Percentiles rank a stretch among this genome's conserved stretches.
These are phyloP conservation scores for Phytopythium mirpurense DNA, from an alignment of 352 stramenopile species.

Conservation along the genomic window DNA sequence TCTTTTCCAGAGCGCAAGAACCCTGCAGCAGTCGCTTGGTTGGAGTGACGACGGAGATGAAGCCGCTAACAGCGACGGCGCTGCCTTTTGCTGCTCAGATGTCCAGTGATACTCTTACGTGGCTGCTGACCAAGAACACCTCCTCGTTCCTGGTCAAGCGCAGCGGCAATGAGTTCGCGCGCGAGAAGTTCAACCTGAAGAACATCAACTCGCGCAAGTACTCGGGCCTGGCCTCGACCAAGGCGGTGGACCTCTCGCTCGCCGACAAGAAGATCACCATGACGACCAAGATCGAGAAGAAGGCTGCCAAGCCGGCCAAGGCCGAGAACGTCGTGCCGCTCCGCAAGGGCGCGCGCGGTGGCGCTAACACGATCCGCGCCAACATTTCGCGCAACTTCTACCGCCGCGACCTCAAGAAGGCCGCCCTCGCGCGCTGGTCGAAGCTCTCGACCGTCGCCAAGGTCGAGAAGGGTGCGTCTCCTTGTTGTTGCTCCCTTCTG, in stretches of 20 bases:
- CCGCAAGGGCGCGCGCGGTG: slow-evolving; percentile 78
- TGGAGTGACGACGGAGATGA: too few relatives aligned
- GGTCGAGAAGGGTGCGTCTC: slow-evolving; percentile 76
- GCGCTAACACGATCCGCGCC: slow-evolving; percentile 82
- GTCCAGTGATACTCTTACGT: slow-evolving; percentile 93
- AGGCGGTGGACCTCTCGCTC: slow-evolving; percentile 90
- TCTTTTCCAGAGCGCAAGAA: too few relatives aligned
- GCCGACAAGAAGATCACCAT: slow-evolving; percentile 85
- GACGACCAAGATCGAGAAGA: slow-evolving; percentile 81
- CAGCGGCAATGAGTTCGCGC: slow-evolving; percentile 86
- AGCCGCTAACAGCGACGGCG: background rate
- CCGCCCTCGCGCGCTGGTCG: slow-evolving; percentile 82
- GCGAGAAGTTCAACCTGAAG: slow-evolving; percentile 95
- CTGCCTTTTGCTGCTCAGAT: slow-evolving; percentile 40
- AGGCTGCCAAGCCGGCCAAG: slow-evolving; percentile 63
- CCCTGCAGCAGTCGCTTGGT: too few relatives aligned
- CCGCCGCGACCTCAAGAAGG: slow-evolving; percentile 82
- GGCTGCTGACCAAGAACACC: slow-evolving; percentile 95
- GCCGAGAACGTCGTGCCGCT: slow-evolving; percentile 67
- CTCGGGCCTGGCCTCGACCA: slow-evolving; percentile 91
- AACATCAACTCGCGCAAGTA: slow-evolving; percentile 97
- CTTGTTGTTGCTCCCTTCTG: background rate
- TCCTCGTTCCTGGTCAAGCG: slow-evolving; percentile 96
- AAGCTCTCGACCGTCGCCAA: slow-evolving; percentile 83
- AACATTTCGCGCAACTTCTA: slow-evolving; percentile 89